These are phyloP conservation scores for Calophaca sinica DNA, from an alignment of 306 rosid species.

Conservation along the genomic window DNA sequence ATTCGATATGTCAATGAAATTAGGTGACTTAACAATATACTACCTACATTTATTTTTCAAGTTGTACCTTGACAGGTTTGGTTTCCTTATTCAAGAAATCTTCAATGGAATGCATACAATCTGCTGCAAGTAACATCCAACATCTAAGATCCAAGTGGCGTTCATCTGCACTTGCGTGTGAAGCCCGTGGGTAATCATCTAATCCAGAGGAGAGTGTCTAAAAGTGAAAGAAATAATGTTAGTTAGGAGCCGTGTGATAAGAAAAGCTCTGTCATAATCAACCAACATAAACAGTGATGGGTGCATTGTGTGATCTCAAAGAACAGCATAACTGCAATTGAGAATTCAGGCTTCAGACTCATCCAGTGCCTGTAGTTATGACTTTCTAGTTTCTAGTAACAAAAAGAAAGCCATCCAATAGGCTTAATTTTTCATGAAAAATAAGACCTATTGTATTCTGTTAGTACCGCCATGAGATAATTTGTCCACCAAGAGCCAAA, in stretches of 20 bases:
- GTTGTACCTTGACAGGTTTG: slow-evolving; percentile 63
- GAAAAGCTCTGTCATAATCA: slow-evolving; percentile 19
- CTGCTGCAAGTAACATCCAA: slow-evolving; percentile 95
- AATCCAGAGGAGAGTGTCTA: slow-evolving; percentile 91
- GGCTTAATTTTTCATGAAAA: slow-evolving; percentile 26
- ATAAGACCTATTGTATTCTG: neutral
- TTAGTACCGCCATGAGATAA: too few species aligned
- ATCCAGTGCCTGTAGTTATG: too few species aligned
- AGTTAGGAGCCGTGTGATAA: slow-evolving; percentile 24
- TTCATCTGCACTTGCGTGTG: slow-evolving; percentile 90
- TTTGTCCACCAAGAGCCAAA: too few species aligned
- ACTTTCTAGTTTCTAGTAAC: neutral
- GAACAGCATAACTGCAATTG: slow-evolving; percentile 27
- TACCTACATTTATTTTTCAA: neutral
- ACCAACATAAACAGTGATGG: slow-evolving; percentile 38
- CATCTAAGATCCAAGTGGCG: slow-evolving; percentile 92
- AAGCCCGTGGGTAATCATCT: slow-evolving; percentile 97
- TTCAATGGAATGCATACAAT: slow-evolving; percentile 78
- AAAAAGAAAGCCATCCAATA: slow-evolving; percentile 29
- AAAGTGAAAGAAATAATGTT: slow-evolving; percentile 47
- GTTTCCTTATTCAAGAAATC: slow-evolving; percentile 61
- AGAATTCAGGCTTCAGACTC: slow-evolving; percentile 29
- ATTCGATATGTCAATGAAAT: slow-evolving; percentile 40
- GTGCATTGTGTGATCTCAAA: slow-evolving; percentile 31
- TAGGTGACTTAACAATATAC: slow-evolving; percentile 4